These are phyloP conservation scores for Neospermospora avenae DNA, from an alignment of 2,329 filamentous ascomycete genomes.

Conservation along the genomic window DNA sequence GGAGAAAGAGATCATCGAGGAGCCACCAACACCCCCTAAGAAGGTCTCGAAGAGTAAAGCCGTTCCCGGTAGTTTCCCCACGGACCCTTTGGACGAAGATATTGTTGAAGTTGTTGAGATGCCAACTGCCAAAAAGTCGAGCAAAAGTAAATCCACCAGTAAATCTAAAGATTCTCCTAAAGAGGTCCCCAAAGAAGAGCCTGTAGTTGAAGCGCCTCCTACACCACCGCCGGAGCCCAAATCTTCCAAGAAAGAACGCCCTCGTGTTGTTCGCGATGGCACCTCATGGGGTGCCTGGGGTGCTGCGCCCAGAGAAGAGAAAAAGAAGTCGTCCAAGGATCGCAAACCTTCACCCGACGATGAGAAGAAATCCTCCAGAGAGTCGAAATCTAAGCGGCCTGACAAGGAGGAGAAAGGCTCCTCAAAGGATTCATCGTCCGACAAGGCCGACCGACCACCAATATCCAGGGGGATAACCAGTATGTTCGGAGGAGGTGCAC, in stretches of 20 bases:
- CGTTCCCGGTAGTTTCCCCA: slow-evolving; percentile 57
- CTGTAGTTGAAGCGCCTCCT: slow-evolving; percentile 25
- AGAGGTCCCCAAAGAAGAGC: slow-evolving; percentile 18
- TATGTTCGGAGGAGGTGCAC: slow-evolving; percentile 65
- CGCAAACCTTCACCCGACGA: slow-evolving; percentile 23
- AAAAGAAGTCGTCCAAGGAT: slow-evolving; percentile 36
- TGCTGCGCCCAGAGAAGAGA: slow-evolving; percentile 45
- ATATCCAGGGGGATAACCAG: slow-evolving; percentile 50
- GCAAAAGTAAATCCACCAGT: slow-evolving; percentile 39
- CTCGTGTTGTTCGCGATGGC: slow-evolving; percentile 67
- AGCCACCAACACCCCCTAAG: slow-evolving; percentile 36
- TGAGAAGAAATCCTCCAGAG: slow-evolving; percentile 40
- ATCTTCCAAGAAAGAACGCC: slow-evolving; percentile 67
- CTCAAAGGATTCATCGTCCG: slow-evolving; percentile 70
- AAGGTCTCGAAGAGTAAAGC: slow-evolving; percentile 37
- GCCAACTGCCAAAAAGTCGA: slow-evolving; percentile 40
- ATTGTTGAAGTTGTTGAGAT: slow-evolving; percentile 17
- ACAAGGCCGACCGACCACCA: slow-evolving; percentile 42
- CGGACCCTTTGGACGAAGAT: slow-evolving; percentile 17
- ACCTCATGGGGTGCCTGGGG: slow-evolving; percentile 76
- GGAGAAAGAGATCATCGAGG: slow-evolving; percentile 38
- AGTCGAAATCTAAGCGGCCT: slow-evolving; percentile 54
- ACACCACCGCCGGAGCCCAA: slow-evolving; percentile 44
- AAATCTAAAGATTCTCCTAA: slow-evolving; percentile 33
- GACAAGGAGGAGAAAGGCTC: slow-evolving; percentile 62